Percentiles rank a stretch among this genome's conserved stretches.
Conservation (phyloP, 306 rosid genomes). For the Gastrolobium villosum region DNA sequence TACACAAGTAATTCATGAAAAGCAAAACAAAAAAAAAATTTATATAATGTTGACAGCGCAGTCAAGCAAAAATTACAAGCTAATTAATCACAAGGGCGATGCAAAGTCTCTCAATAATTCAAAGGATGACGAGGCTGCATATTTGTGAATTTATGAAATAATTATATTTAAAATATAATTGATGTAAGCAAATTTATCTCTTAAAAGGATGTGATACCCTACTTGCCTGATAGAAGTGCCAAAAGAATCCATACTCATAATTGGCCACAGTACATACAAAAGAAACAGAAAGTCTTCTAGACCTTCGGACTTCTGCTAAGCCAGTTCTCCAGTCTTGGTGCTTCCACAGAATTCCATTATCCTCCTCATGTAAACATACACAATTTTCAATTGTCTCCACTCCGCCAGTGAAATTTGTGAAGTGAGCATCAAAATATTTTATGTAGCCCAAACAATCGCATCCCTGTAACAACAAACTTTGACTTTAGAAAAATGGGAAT, state of each 20-base stretch:
- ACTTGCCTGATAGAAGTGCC: constrained; percentile 98
- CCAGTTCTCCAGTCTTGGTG: constrained; percentile 99
- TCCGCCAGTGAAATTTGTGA: constrained; percentile 91
- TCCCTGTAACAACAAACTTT: constrained; percentile 65
- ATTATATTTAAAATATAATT: constrained; percentile 17
- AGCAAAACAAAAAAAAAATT: constrained; percentile 10
- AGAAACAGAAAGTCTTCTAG: constrained; percentile 86
- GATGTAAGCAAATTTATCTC: constrained; percentile 22
- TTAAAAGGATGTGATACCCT: constrained; percentile 21
- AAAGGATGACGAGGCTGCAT: constrained; percentile 18
- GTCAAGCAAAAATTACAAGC: constrained; percentile 12
- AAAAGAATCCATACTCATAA: constrained; percentile 91
- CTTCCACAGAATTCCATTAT: constrained; percentile 95
- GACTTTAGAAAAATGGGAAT: constrained; percentile 43
- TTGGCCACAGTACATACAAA: constrained; percentile 93
- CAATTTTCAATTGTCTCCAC: constrained; percentile 90
- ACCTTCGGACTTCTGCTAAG: constrained; percentile 95
- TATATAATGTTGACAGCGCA: background rate
- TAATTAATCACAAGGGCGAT: constrained; percentile 11
- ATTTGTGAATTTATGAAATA: constrained; percentile 30
- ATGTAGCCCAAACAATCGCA: constrained; percentile 93
- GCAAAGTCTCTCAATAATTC: constrained; percentile 17
- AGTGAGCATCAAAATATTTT: constrained; percentile 94
- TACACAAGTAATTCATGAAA: background rate
- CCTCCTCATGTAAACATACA: constrained; percentile 95